These are phyloP conservation scores for Chloris gayana DNA, from an alignment of 176 grass and related monocot species.

Conservation along the genomic window DNA sequence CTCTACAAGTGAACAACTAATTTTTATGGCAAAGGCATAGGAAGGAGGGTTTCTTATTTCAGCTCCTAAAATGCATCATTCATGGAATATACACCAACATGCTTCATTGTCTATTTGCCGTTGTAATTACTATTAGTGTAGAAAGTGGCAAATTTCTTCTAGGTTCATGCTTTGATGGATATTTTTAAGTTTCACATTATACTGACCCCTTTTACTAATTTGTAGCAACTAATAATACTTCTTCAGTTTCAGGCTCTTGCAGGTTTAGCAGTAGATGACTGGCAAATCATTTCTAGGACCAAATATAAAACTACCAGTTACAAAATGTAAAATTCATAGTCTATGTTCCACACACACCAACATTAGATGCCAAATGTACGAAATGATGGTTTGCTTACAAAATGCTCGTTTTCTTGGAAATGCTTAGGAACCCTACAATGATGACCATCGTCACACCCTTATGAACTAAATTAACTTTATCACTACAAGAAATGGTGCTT, in stretches of 20 bases:
- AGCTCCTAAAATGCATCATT: not conserved
- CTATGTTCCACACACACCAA: too few relatives aligned
- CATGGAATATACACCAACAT: not conserved
- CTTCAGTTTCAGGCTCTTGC: slow-evolving; percentile 55
- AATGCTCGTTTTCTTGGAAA: too few relatives aligned
- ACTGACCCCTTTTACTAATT: not conserved
- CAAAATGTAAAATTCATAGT: slow-evolving; percentile 50
- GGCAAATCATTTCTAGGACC: slow-evolving; percentile 78
- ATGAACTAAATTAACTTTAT: too few relatives aligned
- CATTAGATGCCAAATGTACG: too few relatives aligned
- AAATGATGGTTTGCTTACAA: too few relatives aligned
- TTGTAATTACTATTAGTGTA: not conserved
- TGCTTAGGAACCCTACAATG: too few relatives aligned
- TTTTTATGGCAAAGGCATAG: not conserved
- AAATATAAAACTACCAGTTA: slow-evolving; percentile 78
- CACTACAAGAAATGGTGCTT: too few relatives aligned
- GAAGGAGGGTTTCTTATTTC: not conserved
- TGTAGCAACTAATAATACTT: not conserved
- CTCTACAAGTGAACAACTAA: not conserved
- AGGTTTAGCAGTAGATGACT: slow-evolving; percentile 84
- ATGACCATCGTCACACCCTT: too few relatives aligned
- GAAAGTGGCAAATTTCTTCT: not conserved
- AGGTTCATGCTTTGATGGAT: not conserved
- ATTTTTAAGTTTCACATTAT: not conserved
- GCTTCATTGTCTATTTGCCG: not conserved